These are phyloP conservation scores for Porphyrellus cyaneotinctus DNA, from an alignment of 768 basidiomycete genomes.

Conservation along the genomic window DNA sequence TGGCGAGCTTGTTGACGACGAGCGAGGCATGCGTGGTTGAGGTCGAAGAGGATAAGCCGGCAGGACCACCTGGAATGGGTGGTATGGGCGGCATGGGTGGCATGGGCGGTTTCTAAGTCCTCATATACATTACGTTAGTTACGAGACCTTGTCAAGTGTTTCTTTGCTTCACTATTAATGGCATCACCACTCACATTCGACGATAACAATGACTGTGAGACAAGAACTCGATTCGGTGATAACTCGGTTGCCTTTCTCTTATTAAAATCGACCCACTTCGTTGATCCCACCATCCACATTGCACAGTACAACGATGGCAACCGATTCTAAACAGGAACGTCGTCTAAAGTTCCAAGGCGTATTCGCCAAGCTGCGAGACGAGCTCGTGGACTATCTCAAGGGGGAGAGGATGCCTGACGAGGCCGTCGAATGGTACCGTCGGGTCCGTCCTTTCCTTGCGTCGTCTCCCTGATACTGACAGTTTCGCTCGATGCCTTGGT, in stretches of 20 bases:
- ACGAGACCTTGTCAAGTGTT: constrained; percentile 13
- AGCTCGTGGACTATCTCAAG: constrained; percentile 67
- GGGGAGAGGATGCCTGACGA: constrained; percentile 78
- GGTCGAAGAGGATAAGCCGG: constrained; percentile 73
- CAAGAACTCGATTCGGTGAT: no score
- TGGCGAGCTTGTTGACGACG: constrained; percentile 91
- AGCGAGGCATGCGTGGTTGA: constrained; percentile 92
- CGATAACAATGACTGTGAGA: no score
- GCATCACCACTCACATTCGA: constrained; percentile 22
- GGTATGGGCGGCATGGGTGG: constrained; percentile 60
- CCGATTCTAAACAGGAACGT: constrained; percentile 38
- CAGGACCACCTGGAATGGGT: constrained; percentile 51
- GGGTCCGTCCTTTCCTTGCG: constrained; percentile 47
- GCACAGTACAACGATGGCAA: constrained; percentile 23
- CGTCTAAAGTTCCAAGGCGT: constrained; percentile 68
- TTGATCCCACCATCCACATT: no score
- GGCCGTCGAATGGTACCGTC: constrained; percentile 70
- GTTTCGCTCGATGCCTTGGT: no score
- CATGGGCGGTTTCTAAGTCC: constrained; percentile 47
- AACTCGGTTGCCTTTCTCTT: no score
- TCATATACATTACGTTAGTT: constrained; percentile 16
- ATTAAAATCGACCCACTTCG: not conserved
- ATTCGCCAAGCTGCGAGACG: constrained; percentile 68
- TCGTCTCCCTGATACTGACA: no score
- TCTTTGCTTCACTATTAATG: constrained; percentile 7